These are phyloP conservation scores for Pyracantha coccinea DNA, from an alignment of 331 rosid species.

Conservation along the genomic window DNA sequence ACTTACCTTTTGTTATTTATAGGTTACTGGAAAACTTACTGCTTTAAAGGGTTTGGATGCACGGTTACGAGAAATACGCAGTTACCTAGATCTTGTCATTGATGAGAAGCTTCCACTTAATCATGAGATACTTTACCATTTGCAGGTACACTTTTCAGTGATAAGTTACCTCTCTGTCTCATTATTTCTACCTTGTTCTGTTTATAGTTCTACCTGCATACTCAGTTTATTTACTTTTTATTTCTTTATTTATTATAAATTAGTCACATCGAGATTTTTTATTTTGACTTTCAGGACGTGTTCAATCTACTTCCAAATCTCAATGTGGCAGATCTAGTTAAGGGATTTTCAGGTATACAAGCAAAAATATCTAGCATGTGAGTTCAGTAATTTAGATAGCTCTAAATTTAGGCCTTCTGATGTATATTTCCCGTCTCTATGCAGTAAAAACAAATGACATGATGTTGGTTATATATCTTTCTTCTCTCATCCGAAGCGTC, in stretches of 20 bases:
- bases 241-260: background rate
- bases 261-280: background rate
- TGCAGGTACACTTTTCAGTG: slow-evolving; percentile 25
- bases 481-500: slow-evolving; percentile 83
- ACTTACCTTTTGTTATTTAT: background rate
- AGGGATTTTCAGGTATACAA: slow-evolving; percentile 44
- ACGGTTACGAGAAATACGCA: slow-evolving; percentile 39
- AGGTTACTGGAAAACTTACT: slow-evolving; percentile 61
- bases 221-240: background rate
- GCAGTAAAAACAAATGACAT: slow-evolving; percentile 83
- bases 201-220: background rate
- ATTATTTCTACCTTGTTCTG: background rate
- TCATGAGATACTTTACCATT: slow-evolving; percentile 59
- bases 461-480: slow-evolving; percentile 87
- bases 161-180: background rate
- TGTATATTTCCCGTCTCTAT: background rate
- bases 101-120: slow-evolving; percentile 45
- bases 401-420: background rate
- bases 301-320: slow-evolving; percentile 55
- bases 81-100: slow-evolving; percentile 48
- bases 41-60: slow-evolving; percentile 61
- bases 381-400: background rate
- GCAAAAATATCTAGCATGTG: background rate
- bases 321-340: slow-evolving; percentile 43
- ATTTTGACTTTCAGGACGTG: slow-evolving; percentile 36